Evolutionary conservation across 202 grass and related monocot species (phyloP).

Genomic region (Elaeis oleifera): DNA sequence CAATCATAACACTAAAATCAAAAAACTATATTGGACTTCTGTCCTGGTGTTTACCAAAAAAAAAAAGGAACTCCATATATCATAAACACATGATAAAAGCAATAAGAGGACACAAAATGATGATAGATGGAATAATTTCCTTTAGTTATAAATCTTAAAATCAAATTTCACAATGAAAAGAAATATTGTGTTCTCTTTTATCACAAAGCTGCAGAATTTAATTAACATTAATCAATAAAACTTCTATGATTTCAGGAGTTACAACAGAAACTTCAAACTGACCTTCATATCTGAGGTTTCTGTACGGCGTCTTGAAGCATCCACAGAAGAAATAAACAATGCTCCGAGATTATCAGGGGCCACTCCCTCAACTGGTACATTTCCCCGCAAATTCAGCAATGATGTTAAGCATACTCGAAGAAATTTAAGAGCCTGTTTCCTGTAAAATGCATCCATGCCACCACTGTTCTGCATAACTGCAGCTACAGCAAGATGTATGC

Average conservation of each 20-base stretch:
- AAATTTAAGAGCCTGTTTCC: slow-evolving; percentile 89
- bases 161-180: too few relatives aligned
- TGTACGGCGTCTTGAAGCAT: slow-evolving; percentile 67
- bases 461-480: slow-evolving; percentile 68
- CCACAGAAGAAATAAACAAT: slow-evolving; percentile 78
- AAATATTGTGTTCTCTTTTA: too few relatives aligned
- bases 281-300: slow-evolving; percentile 97
- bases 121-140: too few relatives aligned
- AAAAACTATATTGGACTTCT: too few relatives aligned
- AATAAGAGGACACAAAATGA: too few relatives aligned
- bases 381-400: slow-evolving; percentile 85
- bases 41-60: too few relatives aligned
- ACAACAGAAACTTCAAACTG: slow-evolving; percentile 13
- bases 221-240: too few relatives aligned
- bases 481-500: slow-evolving; percentile 81
- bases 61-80: too few relatives aligned
- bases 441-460: slow-evolving; percentile 84
- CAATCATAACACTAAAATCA: too few relatives aligned
- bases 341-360: slow-evolving; percentile 63
- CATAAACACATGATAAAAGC: too few relatives aligned
- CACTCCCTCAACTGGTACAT: slow-evolving; percentile 70
- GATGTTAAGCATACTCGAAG: slow-evolving; percentile 77
- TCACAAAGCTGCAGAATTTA: too few relatives aligned
- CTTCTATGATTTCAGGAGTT: neutral
- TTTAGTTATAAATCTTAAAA: too few relatives aligned